These are phyloP conservation scores for Gamsiella multidivaricata DNA, from an alignment of 192 early-diverging fungal genomes.

Conservation along the genomic window DNA sequence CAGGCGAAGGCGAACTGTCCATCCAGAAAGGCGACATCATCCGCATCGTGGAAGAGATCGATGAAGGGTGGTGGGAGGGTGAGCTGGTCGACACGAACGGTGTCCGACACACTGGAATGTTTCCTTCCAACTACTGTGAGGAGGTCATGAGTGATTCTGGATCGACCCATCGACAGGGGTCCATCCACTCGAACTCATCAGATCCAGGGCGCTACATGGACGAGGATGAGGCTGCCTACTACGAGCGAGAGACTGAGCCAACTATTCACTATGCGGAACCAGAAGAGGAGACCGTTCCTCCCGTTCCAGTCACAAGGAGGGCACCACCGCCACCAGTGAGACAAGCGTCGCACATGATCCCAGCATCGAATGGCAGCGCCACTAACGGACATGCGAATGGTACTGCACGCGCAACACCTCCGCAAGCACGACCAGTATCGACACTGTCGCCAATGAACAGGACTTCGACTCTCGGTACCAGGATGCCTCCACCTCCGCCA, in stretches of 20 bases:
- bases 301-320: slow-evolving; percentile 31
- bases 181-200: slow-evolving; percentile 33
- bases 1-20: slow-evolving; percentile 82
- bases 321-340: slow-evolving; percentile 48
- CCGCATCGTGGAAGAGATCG: slow-evolving; percentile 84
- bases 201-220: slow-evolving; percentile 49
- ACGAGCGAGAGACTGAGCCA: slow-evolving; percentile 46
- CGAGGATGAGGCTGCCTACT: slow-evolving; percentile 52
- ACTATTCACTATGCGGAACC: slow-evolving; percentile 44
- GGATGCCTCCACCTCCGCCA: slow-evolving; percentile 53
- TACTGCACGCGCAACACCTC: slow-evolving; percentile 11
- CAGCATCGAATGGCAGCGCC: slow-evolving; percentile 7
- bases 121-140: slow-evolving; percentile 94
- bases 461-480: slow-evolving; percentile 36
- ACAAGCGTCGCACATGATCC: slow-evolving; percentile 37
- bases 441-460: slow-evolving; percentile 14
- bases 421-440: slow-evolving; percentile 27
- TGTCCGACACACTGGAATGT: slow-evolving; percentile 78
- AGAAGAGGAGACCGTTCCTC: slow-evolving; percentile 27
- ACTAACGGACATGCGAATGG: slow-evolving; percentile 20
- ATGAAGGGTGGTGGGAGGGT: slow-evolving; percentile 97
- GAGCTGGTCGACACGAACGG: slow-evolving; percentile 76
- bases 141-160: slow-evolving; percentile 55
- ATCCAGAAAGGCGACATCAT: slow-evolving; percentile 90
- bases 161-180: slow-evolving; percentile 37